Evolutionary conservation across 345 rosid genomes (phyloP), one percentile per base, ranked within the genome.

Genomic region (Streptanthus diversifolius): DNA sequence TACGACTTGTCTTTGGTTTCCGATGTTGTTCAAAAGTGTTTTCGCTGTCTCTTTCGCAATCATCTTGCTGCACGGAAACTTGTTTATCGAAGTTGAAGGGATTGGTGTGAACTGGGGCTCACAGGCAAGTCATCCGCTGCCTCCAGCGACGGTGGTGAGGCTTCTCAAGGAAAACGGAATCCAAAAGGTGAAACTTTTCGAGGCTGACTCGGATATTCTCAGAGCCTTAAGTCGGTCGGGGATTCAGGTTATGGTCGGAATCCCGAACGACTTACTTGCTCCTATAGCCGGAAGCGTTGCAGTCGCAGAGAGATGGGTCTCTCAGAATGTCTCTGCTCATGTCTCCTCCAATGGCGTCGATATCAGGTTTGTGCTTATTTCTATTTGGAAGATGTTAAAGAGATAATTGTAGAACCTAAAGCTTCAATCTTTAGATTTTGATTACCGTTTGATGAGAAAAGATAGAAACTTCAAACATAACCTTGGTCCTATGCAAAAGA

Each of bases 51-150:
- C 5, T 66, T 64, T 79, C 27, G 19, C 68, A 44, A 30, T 58
- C 43, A 59, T n/a, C 47, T 64, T 64, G 0, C 7, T 76, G 62
- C 48, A 64, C 72, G 72, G 63, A 8, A 47, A 27, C 56, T 63
- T 70, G 61, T 48, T 56, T 0, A 47, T 3, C 2, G 60, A 70
- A 70, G 76, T 41, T 8, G 72, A 65, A 55, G 88, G 87, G 62
- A 70, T 82, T 18, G 90, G 90, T 45, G 85, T 75, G 51, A 89
- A 89, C 82, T 89, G 96, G 96, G 96, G 96, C n/a, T 84, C 86
- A 5, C 86, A 80, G 66, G 83, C 92, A 36, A 80, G 82, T 0
- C 90, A 89, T 66, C 83, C 83, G 11, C 69, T 87, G 10, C 84
- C 84, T 5, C 88, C 90, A 1, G 75, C 83, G 3, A 82, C 82